Evolutionary conservation across 805 yeast species (phyloP), one percentile per base, ranked within the genome.

Genomic region (Candida sithepensis): DNA sequence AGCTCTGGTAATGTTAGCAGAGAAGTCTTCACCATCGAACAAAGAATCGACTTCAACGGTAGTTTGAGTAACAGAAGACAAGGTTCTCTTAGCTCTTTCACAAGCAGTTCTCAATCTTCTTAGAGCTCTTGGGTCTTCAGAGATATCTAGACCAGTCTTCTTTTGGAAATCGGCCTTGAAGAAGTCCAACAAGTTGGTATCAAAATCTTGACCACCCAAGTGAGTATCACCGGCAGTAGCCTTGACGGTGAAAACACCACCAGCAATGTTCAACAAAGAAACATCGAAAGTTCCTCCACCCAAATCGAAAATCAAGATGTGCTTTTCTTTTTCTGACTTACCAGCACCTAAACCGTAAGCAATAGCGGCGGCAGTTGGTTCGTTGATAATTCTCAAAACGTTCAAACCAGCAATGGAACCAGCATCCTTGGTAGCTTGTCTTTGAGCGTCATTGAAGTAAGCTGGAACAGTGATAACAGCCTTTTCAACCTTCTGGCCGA

Each of bases 281-380:
- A 90, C 97, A 87, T 90, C 97, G 78, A 90, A 90, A 69, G 97
- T 90, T 83, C 97, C 97, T 78, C 97, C 97, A 82, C 97, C 97
- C 70, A 90, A 83, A 75, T 90, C 97, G 78, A 89, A 90, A 70
- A 90, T 88, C 67, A 90, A 78, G 55, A 90, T 92, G 73, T 89
- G 88, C 72, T 85, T 84, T 77, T 90, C 96, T 57, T 79, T 80
- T 54, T 81, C 84, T 57, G 85, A 78, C 65, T 77, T 84, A 73
- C 88, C 89, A 63, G 90, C 89, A 82, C 92, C 96, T 63, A 91
- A 81, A 82, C 98, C 98, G 82, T 91, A 91, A 70, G 98, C 97
- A 77, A 91, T 89, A 63, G 97, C 97, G 66, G 97, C 97, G 56
- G 97, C 97, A 60, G 97, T 85, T 64, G 88, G 88, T 75, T 82